A percentile compares a stretch with the other conserved stretches of the same genome.
phyloP scores from a whole-genome alignment of 129 eudicot species.

The Daucus carota region DH1_v3.0 NC_030384.2:23338501-23339000 shows the following conservation, averaged over 20 bases:
- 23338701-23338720: not conserved
- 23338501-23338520: too few species aligned
- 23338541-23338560: not conserved
- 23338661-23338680: conserved; percentile 3
- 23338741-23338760: not conserved
- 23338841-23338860: conserved; percentile 88
- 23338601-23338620: not conserved
- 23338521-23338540: too few species aligned
- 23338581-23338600: not conserved
- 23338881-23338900: conserved; percentile 74
- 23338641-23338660: conserved; percentile 1
- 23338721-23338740: not conserved
- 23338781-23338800: conserved; percentile 10
- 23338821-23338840: not conserved
- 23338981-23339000: conserved; percentile 17
- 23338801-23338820: conserved; percentile 9
- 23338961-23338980: not conserved
- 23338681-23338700: conserved; percentile 13
- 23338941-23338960: not conserved
- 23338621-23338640: not conserved
- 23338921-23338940: not conserved
- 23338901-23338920: conserved; percentile 54
- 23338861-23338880: conserved; percentile 96
- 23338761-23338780: not conserved
- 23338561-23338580: not conserved